Base-by-base conservation (phyloP, 331 rosid genomes). In the Quercus tomentella region DNA sequence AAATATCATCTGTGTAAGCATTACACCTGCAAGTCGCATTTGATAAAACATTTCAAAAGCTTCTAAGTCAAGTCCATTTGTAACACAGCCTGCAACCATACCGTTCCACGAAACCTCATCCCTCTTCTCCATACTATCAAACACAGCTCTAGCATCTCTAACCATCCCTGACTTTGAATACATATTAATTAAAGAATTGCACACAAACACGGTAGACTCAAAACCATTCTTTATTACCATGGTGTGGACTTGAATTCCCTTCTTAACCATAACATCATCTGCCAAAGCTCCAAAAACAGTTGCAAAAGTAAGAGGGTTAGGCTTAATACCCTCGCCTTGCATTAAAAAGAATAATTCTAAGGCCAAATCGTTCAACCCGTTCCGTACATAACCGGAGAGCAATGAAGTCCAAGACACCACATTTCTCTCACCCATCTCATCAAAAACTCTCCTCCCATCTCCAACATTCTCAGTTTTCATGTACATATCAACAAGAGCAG, bases 351-450 rank as follows among this genome's bases (percentile, higher is more conserved):
- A 92, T 26, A 88, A 57, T 17, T 81, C 86, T 77, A 86, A 67
- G 9, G 79, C 86, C 16, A 1, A 77, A 58, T 63, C 86, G 45
- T 82, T 76, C 79, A 82, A 74, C 33, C 88, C 89, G 45, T 89
- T 86, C 80, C 74, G 58, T 0, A 88, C 85, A 79, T 87, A 90
- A 41, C 95, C 95, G 0, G 89, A 62, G 8, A 90, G 76, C 84
- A 92, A 71, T 6, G 95, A 89, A 25, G 89, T 92, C 97, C 97
- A 92, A 4, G 95, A 84, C 76, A 87, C 92, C 58, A 89, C 88
- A 90, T 87, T 89, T 68, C 79, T 87, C 62, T 77, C 83, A 66
- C 65, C 77, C 95, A 92, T 90, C 78, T 87, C 92, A 63, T 90
- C 89, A 85, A 92, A 92, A 79, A 77, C 93, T 74, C 81, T 87